Conservation (phyloP, 768 basidiomycete genomes). For the Fomitopsis serialis region DNA sequence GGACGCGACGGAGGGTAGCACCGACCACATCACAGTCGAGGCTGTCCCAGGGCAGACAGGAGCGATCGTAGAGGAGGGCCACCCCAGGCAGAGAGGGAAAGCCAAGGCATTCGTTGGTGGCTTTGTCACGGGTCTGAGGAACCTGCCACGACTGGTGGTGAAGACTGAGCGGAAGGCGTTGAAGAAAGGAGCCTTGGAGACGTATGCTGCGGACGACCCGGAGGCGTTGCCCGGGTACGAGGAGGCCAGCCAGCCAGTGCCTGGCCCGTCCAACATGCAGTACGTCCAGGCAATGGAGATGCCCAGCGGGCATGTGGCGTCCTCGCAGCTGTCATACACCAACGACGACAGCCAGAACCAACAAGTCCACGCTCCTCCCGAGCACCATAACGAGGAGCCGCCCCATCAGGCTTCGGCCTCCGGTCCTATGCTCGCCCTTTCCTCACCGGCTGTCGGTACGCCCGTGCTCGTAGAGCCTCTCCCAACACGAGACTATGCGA, state of each 20-base stretch:
- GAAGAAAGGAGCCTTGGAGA: slow-evolving; percentile 10
- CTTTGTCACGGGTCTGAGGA: slow-evolving; percentile 15
- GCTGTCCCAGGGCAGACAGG: neutral
- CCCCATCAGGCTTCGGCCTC: neutral
- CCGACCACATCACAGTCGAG: slow-evolving; percentile 13
- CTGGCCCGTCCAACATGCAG: slow-evolving; percentile 11
- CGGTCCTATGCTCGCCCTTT: slow-evolving; percentile 1
- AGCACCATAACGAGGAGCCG: neutral
- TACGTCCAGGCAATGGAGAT: slow-evolving; percentile 9
- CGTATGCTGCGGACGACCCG: neutral
- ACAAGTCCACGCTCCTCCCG: neutral
- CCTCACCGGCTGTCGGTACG: slow-evolving; percentile 5
- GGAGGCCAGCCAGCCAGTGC: slow-evolving; percentile 11
- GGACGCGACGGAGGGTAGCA: slow-evolving; percentile 4
- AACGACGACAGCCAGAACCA: neutral
- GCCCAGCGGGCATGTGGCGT: slow-evolving; percentile 2
- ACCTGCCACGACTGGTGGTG: slow-evolving; percentile 12
- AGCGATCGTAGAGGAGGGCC: neutral
- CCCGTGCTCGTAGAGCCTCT: slow-evolving; percentile 26
- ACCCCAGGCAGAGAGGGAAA: slow-evolving; percentile 5
- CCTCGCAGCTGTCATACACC: neutral
- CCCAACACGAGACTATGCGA: slow-evolving; percentile 29
- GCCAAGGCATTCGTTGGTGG: slow-evolving; percentile 20
- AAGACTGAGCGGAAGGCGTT: slow-evolving; percentile 12
- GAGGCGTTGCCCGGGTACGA: slow-evolving; percentile 12